Evolutionary conservation across 306 rosid species (phyloP), one percentile per base, ranked within the genome.

Genomic region (Malus domestica): DNA sequence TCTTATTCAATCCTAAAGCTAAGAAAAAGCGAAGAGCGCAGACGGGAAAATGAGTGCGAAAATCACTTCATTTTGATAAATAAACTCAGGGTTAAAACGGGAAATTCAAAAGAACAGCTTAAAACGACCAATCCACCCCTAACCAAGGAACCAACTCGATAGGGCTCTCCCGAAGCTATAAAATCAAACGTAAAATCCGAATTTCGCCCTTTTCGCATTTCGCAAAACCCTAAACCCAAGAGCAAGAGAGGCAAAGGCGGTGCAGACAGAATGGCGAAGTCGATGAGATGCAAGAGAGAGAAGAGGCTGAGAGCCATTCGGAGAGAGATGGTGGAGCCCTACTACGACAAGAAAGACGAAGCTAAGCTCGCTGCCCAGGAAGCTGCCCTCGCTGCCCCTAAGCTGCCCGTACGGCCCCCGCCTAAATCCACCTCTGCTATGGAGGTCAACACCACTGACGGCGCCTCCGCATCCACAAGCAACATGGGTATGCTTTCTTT

Each of bases 371-470:
- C 99, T 9, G 97, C 89, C 18, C 92, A 83, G 66, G 91, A 90
- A 79, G 97, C 98, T 67, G 96, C 99, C 75, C 96, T 95, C 75
- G 93, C 91, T 10, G 98, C 98, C 45, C 98, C 99, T 57, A 95
- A 92, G 93, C 89, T 95, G 4, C 83, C 80, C 3, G 96, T 87
- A 33, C 79, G 82, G 1, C 65, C 71, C 5, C 72, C 88, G 9
- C 35, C 85, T 6, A 78, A 66, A 27, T 32, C 76, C 62, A 2
- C 70, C 9, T 67, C 85, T 51, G 65, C 89, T 40, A 91, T 90
- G 97, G 97, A 91, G 40, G n/a, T 79, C 71, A n/a, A 81, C 22
- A 18, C 80, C 13, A 20, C 73, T n/a, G 46, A 33, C 54, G 75
- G 82, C 42, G 61, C 89, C 1, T 7, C 86, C 23, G 4, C 81